A percentile compares a stretch with the other conserved stretches of the same genome.
These are phyloP conservation scores for Neonectria faginata DNA, from an alignment of 2,329 filamentous ascomycete genomes.

Conservation along the genomic window DNA sequence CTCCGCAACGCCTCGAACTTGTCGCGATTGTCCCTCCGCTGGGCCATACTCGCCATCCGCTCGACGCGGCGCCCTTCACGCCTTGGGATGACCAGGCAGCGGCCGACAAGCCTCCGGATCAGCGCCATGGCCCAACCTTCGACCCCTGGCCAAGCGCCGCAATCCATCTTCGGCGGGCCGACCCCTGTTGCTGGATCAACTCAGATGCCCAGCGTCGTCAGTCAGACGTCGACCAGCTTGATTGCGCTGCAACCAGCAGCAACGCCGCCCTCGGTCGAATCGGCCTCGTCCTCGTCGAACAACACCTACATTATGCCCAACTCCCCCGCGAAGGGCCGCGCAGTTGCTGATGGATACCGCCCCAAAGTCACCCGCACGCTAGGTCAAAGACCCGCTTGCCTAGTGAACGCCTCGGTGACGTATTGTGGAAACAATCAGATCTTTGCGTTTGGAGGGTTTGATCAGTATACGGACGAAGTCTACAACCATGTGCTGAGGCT, in stretches of 20 bases:
- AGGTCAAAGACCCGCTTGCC: constrained; percentile 86
- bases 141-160: constrained; percentile 55
- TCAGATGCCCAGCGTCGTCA: constrained; percentile 41
- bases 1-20: constrained; percentile 5
- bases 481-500: constrained; percentile 97
- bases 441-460: constrained; percentile 97
- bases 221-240: constrained; percentile 46
- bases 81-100: constrained; percentile 41
- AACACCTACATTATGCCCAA: constrained; percentile 94
- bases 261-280: constrained; percentile 43
- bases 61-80: constrained; percentile 4
- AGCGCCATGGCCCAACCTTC: constrained; percentile 60
- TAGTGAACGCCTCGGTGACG: constrained; percentile 99
- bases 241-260: constrained; percentile 41
- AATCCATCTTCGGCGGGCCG: constrained; percentile 62
- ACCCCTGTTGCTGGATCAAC: constrained; percentile 44
- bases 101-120: constrained; percentile 31
- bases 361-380: constrained; percentile 84
- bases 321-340: constrained; percentile 77
- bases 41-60: constrained; percentile 3
- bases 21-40: not conserved
- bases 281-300: constrained; percentile 63
- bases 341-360: constrained; percentile 79
- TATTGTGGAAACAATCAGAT: constrained; percentile 98
- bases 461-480: constrained; percentile 98